phyloP scores from a whole-genome alignment of 108 stramenopile species.

The Cyclotella choctawhatcheeana region DNA sequence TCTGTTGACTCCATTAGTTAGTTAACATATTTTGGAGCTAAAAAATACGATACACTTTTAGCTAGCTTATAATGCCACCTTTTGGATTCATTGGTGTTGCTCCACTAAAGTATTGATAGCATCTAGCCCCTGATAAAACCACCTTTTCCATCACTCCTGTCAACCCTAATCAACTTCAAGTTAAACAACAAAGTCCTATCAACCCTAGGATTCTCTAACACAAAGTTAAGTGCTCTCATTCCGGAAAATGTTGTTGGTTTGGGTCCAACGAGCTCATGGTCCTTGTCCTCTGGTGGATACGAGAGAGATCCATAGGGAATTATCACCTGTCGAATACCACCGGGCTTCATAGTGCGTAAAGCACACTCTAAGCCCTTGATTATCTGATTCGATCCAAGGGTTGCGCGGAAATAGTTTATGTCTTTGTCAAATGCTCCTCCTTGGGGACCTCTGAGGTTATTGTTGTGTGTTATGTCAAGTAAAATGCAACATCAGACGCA shows the following conservation, averaged over 20 bases:
- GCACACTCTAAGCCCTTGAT: constrained; percentile 85
- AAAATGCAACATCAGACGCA: background rate
- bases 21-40: background rate
- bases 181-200: constrained; percentile 93
- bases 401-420: constrained; percentile 77
- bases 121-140: constrained; percentile 66
- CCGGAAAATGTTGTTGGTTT: constrained; percentile 93
- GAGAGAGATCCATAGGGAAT: constrained; percentile 82
- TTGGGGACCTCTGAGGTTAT: constrained; percentile 53
- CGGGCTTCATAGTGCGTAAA: constrained; percentile 75
- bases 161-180: constrained; percentile 90
- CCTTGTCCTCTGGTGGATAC: constrained; percentile 72
- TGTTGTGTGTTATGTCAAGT: background rate
- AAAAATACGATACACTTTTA: background rate
- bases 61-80: too few relatives aligned
- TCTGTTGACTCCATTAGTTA: constrained; percentile 13
- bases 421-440: constrained; percentile 95
- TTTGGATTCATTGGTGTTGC: too few relatives aligned
- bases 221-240: constrained; percentile 91
- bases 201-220: constrained; percentile 88
- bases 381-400: constrained; percentile 70
- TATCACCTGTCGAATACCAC: constrained; percentile 89
- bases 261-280: constrained; percentile 87
- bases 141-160: constrained; percentile 83
- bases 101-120: background rate